Conservation (phyloP, 495 filamentous ascomycete genomes). For the Eremomyces bilateralis region DNA sequence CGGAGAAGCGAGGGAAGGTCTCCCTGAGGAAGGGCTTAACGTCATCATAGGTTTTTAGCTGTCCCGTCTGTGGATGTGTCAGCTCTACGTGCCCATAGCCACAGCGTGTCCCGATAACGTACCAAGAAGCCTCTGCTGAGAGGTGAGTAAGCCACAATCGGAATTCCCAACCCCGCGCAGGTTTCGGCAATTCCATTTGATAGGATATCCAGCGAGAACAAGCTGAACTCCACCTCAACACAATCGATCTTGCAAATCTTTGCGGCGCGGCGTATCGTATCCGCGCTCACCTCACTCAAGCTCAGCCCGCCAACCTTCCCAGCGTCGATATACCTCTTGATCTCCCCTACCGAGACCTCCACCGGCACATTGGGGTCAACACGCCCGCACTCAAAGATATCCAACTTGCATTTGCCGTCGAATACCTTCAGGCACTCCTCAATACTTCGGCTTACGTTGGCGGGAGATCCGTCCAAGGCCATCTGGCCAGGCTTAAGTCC, state of each 20-base stretch:
- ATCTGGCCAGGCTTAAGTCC: conserved; percentile 21
- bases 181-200: conserved; percentile 50
- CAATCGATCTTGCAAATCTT: conserved; percentile 46
- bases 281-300: conserved; percentile 48
- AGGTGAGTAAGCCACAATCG: conserved; percentile 48
- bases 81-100: too few species aligned
- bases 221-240: conserved; percentile 62
- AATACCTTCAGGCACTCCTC: conserved; percentile 41
- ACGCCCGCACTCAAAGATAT: conserved; percentile 61
- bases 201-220: conserved; percentile 46
- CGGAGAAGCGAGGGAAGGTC: conserved; percentile 39
- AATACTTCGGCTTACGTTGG: conserved; percentile 39
- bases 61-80: neutral
- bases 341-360: conserved; percentile 31
- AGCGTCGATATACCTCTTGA: conserved; percentile 40
- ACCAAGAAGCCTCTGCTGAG: conserved; percentile 25
- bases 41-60: conserved; percentile 1
- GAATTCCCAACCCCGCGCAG: conserved; percentile 50
- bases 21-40: conserved; percentile 25
- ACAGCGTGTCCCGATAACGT: conserved; percentile 1
- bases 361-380: conserved; percentile 41
- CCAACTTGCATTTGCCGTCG: conserved; percentile 55
- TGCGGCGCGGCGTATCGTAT: conserved; percentile 52
- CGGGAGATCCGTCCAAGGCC: conserved; percentile 34
- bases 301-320: conserved; percentile 67